phyloP scores from a whole-genome alignment of 2,329 filamentous ascomycete genomes.

The Penicillium sp. region DNA sequence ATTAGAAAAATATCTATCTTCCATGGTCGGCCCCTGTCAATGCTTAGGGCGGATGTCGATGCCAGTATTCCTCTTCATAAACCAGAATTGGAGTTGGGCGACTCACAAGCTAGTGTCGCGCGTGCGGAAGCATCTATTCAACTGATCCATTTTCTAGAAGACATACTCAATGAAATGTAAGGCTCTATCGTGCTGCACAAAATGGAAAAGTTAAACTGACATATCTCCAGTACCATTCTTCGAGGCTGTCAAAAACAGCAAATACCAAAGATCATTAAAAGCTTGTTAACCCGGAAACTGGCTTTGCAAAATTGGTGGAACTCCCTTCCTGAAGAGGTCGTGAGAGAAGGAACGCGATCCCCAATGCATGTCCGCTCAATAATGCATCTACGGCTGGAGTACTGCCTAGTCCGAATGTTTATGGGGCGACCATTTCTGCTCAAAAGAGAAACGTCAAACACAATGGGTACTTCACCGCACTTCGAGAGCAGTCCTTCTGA shows the following conservation, averaged over 20 bases:
- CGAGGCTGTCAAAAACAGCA: slow-evolving; percentile 13
- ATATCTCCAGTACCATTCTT: slow-evolving; percentile 19
- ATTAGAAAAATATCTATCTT: slow-evolving; percentile 51
- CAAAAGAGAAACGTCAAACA: background rate
- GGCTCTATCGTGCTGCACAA: background rate
- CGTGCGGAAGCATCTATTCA: slow-evolving; percentile 38
- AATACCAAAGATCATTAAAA: slow-evolving; percentile 6
- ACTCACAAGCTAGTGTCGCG: slow-evolving; percentile 34
- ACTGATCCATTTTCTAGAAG: slow-evolving; percentile 20
- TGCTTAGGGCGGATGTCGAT: slow-evolving; percentile 51
- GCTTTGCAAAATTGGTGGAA: slow-evolving; percentile 17
- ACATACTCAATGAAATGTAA: slow-evolving; percentile 24
- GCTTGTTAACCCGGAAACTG: slow-evolving; percentile 8
- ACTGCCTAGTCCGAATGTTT: slow-evolving; percentile 52
- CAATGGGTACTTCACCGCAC: slow-evolving; percentile 6
- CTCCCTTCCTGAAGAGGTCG: background rate
- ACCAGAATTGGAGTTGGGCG: slow-evolving; percentile 6
- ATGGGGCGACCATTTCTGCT: slow-evolving; percentile 52
- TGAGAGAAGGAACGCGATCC: background rate
- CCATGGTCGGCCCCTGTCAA: slow-evolving; percentile 52
- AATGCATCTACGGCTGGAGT: slow-evolving; percentile 41
- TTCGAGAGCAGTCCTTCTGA: background rate
- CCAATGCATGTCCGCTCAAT: slow-evolving; percentile 11
- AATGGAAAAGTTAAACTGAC: background rate
- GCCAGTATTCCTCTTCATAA: slow-evolving; percentile 43